Evolutionary conservation across 371 early-diverging fungal genomes (phyloP), one percentile per base, ranked within the genome.

Genomic region (Apophysomyces elegans): DNA sequence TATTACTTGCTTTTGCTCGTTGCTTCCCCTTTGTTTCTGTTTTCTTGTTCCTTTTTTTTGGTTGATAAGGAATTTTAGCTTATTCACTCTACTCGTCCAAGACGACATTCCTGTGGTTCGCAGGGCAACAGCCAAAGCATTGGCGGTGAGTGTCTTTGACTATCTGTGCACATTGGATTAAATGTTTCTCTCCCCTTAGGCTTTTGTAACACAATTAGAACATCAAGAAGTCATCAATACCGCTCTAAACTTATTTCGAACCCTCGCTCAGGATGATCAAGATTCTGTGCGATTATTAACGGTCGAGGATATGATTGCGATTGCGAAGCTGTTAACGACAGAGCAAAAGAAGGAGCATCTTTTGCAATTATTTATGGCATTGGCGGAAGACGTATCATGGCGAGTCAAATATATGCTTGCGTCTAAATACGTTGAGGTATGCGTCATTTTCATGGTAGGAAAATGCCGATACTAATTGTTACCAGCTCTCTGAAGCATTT

Each of bases 31-130:
- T 26, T 26, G 32, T 26, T 26, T 26, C 3, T 47, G 41, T 58
- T 32, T 35, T 21, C 16, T 13, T 18, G 14, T 37, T 26, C 32
- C 32, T n/a, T 14, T 18, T 56, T 37, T 59, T 9, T 26, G 32
- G 9, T 8, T 45, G n/a, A 38, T 37, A 50, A 45, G n/a, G 39
- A 58, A 59, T 18, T 60, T 7, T 76, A 86, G 83, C 59, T 62
- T 84, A 57, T 89, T 84, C 76, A 85, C 86, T 41, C 86, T 88
- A 69, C 87, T 97, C 37, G 90, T 91, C 72, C 81, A 88, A 66
- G 97, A 98, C 76, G 95, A 95, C 47, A 96, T 96, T 14, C 98
- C 98, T 26, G 96, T 98, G 98, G 97, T 96, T 67, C 90, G 97
- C 65, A 88, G 97, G 66, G 92, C 96, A 6, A 95, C 95, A 14